Evolutionary conservation across 2,329 filamentous ascomycete genomes (phyloP).

Genomic region (Trichoderma koningii): DNA sequence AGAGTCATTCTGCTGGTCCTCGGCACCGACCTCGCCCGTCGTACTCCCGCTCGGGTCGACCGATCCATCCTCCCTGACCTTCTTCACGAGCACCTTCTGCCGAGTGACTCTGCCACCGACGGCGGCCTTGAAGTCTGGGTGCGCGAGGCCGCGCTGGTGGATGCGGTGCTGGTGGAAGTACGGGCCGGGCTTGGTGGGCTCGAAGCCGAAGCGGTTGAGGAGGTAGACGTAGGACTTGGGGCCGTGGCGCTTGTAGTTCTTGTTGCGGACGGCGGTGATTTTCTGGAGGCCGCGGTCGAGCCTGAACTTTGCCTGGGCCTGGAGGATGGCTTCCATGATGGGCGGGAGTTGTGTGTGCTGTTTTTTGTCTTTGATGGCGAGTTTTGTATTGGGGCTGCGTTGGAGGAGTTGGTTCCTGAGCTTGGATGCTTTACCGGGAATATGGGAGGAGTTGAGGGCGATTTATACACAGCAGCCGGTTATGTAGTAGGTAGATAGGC

Average conservation of each 20-base stretch:
- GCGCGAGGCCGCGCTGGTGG: conserved; percentile 10
- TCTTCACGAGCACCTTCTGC: conserved; percentile 5
- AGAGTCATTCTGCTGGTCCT: conserved; percentile 28
- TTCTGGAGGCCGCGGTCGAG: conserved; percentile 20
- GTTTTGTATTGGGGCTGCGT: no score
- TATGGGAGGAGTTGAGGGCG: not conserved
- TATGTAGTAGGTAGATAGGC: not conserved
- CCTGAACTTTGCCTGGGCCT: conserved; percentile 14
- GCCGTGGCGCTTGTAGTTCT: conserved; percentile 24
- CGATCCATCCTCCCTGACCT: not conserved
- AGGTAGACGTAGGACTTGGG: conserved; percentile 23
- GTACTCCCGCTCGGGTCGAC: not conserved
- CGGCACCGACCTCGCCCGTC: conserved; percentile 12
- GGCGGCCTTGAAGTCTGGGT: conserved; percentile 11
- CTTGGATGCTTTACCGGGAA: no score
- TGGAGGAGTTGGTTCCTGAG: no score
- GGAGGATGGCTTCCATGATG: conserved; percentile 13
- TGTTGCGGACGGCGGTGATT: conserved; percentile 13
- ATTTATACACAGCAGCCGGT: not conserved
- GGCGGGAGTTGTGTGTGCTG: not conserved
- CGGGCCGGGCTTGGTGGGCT: conserved; percentile 21
- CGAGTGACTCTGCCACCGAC: not conserved
- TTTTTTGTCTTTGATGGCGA: not conserved
- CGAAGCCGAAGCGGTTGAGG: conserved; percentile 21
- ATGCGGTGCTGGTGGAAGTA: conserved; percentile 5